phyloP scores from a whole-genome alignment of 2,329 filamentous ascomycete species.

The Rosellinia necatrix region DNA sequence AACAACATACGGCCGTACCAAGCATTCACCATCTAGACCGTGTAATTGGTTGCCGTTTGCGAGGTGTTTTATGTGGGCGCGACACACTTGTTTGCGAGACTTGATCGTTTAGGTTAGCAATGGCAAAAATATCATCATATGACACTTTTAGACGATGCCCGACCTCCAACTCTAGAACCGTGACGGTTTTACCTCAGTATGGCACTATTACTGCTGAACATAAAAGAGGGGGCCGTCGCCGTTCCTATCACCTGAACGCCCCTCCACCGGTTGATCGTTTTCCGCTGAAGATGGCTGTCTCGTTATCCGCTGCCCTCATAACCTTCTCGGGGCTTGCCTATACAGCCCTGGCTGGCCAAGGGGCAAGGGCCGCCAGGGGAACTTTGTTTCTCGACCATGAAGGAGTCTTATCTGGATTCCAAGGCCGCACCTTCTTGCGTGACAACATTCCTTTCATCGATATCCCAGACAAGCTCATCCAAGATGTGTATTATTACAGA shows the following conservation, averaged over 20 bases:
- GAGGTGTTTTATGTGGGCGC: conserved; percentile 3
- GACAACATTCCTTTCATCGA: conserved; percentile 51
- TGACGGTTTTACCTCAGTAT: conserved; percentile 1
- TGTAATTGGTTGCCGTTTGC: neutral
- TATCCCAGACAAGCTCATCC: conserved; percentile 46
- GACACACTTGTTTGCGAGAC: neutral
- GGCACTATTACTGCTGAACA: neutral
- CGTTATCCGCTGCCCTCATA: conserved; percentile 27
- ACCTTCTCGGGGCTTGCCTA: conserved; percentile 25
- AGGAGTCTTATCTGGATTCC: conserved; percentile 30
- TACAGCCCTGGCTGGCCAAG: conserved; percentile 8
- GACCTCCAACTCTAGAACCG: neutral
- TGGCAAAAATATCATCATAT: conserved; percentile 14
- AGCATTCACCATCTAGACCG: neutral
- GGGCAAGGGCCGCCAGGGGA: conserved; percentile 15
- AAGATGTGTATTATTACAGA: conserved; percentile 53
- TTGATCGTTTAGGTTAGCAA: conserved; percentile 3
- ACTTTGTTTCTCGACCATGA: conserved; percentile 39
- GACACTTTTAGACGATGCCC: conserved; percentile 7
- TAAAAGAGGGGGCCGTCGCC: conserved; percentile 10
- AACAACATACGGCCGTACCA: neutral
- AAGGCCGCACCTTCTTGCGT: conserved; percentile 36
- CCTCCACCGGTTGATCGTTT: conserved; percentile 19
- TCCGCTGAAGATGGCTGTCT: conserved; percentile 27
- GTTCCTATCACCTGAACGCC: neutral